Conservation (phyloP, 2,329 filamentous ascomycete species). For the Kalmusia sp. region DNA sequence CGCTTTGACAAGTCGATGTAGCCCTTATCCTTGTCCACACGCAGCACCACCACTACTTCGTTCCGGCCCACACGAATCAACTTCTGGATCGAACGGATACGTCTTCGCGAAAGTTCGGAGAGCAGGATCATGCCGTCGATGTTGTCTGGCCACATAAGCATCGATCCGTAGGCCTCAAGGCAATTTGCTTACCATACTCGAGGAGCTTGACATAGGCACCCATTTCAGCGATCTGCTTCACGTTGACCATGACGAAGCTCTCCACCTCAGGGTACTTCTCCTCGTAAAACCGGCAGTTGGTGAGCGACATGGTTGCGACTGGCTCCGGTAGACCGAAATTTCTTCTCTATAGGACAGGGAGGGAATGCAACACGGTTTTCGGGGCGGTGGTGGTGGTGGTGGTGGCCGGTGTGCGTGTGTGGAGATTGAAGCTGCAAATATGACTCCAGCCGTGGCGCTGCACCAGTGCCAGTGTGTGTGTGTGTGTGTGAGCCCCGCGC, state of each 20-base stretch:
- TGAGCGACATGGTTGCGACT: slow-evolving; percentile 78
- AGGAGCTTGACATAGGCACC: slow-evolving; percentile 99
- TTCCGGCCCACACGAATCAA: slow-evolving; percentile 97
- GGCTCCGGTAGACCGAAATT: slow-evolving; percentile 5
- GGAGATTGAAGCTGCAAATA: too few relatives aligned
- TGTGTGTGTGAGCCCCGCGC: too few relatives aligned
- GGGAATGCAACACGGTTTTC: background rate
- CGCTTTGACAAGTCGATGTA: slow-evolving; percentile 99
- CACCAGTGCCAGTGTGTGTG: too few relatives aligned
- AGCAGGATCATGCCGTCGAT: slow-evolving; percentile 99
- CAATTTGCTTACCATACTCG: slow-evolving; percentile 69
- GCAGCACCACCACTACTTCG: slow-evolving; percentile 96
- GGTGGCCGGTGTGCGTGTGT: background rate
- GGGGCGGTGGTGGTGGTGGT: background rate
- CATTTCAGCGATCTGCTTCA: slow-evolving; percentile 99
- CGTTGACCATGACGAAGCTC: slow-evolving; percentile 99
- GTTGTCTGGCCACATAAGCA: slow-evolving; percentile 68
- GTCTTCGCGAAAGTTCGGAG: slow-evolving; percentile 94
- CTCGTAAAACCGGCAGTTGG: slow-evolving; percentile 96
- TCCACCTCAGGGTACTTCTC: slow-evolving; percentile 98
- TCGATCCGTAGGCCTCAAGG: background rate
- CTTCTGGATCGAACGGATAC: slow-evolving; percentile 99
- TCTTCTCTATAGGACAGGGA: background rate
- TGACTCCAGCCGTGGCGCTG: too few relatives aligned
- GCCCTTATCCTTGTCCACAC: slow-evolving; percentile 99